These are phyloP conservation scores for Ophiostoma angusticollis DNA, from an alignment of 2,329 filamentous ascomycete species.

Conservation along the genomic window DNA sequence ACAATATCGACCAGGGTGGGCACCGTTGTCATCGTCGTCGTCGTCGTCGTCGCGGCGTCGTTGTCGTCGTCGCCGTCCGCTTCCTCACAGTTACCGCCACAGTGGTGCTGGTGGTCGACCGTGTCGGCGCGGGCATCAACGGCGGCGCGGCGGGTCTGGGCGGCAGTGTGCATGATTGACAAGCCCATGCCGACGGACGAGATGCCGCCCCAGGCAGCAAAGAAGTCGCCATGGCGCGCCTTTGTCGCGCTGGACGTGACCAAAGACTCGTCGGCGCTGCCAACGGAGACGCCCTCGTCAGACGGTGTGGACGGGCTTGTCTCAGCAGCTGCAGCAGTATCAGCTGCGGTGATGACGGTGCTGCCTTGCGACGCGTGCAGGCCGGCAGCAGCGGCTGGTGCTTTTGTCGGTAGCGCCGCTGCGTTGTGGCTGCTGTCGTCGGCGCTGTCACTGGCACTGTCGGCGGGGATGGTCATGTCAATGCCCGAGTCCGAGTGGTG, in stretches of 20 bases:
- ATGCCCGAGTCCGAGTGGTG: slow-evolving; percentile 40
- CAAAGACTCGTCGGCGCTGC: slow-evolving; percentile 20
- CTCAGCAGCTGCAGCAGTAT: no score
- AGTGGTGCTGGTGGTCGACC: neutral
- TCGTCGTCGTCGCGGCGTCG: slow-evolving; percentile 21
- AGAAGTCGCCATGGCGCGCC: slow-evolving; percentile 83
- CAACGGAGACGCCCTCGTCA: slow-evolving; percentile 13
- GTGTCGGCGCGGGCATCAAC: neutral
- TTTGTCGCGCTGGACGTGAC: slow-evolving; percentile 19
- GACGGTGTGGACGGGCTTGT: no score
- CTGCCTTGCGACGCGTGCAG: no score
- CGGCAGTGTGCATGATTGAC: slow-evolving; percentile 76
- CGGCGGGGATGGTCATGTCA: slow-evolving; percentile 30
- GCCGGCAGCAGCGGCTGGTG: no score
- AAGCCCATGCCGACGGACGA: slow-evolving; percentile 86
- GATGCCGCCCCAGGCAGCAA: slow-evolving; percentile 92
- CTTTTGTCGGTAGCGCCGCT: no score
- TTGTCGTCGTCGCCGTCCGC: neutral
- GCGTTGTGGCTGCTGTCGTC: slow-evolving; percentile 8
- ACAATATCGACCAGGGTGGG: slow-evolving; percentile 65
- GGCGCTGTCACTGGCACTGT: slow-evolving; percentile 18
- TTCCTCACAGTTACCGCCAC: slow-evolving; percentile 6
- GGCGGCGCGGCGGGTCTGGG: slow-evolving; percentile 44
- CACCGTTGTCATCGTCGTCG: slow-evolving; percentile 26
- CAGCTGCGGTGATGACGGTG: no score